Conservation (phyloP, 345 rosid genomes). For the Eucalyptus polybractea region DNA sequence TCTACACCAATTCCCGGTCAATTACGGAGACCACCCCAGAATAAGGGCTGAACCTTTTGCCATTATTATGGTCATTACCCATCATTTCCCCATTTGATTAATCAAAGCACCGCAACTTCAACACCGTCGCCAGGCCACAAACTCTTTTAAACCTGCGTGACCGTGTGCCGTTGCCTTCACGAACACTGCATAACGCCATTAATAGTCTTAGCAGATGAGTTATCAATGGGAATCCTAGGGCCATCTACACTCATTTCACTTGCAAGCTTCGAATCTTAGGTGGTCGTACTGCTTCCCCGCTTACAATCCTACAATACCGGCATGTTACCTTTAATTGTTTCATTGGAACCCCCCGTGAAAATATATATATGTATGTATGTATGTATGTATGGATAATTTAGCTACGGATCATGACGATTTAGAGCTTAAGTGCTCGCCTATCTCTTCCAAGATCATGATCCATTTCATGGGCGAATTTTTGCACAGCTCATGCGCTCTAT, state of each 20-base stretch:
- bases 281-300: neutral
- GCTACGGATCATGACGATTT: neutral
- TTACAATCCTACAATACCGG: neutral
- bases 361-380: too few species aligned
- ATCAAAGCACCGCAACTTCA: neutral
- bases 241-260: neutral
- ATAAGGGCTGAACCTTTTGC: neutral
- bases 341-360: neutral
- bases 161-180: slow-evolving; percentile 51
- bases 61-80: neutral
- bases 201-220: neutral
- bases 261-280: neutral
- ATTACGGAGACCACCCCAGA: slow-evolving; percentile 23
- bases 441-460: neutral
- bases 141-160: neutral
- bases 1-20: slow-evolving; percentile 26
- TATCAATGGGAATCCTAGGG: neutral
- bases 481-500: neutral
- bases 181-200: slow-evolving; percentile 14
- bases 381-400: neutral
- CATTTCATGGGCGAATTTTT: neutral
- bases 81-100: neutral
- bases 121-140: neutral
- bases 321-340: neutral
- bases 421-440: neutral